Evolutionary conservation across 1,139 yeast species (phyloP), one percentile per base, ranked within the genome.

Genomic region (Hansenula sp.): DNA sequence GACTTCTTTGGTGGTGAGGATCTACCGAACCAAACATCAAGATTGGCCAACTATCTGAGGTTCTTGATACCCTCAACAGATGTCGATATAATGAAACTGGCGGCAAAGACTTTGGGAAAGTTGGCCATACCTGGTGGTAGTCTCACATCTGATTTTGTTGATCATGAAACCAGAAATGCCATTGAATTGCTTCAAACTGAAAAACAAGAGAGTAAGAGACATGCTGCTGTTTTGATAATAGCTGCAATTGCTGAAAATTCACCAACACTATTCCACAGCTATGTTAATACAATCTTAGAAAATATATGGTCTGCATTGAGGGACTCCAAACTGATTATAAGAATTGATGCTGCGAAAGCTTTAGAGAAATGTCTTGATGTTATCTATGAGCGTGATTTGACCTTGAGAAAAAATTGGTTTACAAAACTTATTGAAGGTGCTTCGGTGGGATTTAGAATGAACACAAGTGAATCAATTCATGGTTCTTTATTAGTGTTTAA

Each of bases 101-200:
- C 97, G 3, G 88, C 96, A 1, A 75, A 73, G 40, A 86, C 96
- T 0, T 69, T 92, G 51, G 97, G 97, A 8, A 84, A 83, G 52
- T 68, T 92, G 48, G 95, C 97, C 0, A 78, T 83, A 2, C 90
- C 95, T 0, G 95, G 96, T 21, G 94, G 95, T 1, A 79, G 94
- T 2, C 66, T 89, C 41, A 87, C 96, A 0, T 89, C 95, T 1
- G 97, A 89, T 42, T 83, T 92, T 61, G 97, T 92, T 24, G 97
- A 90, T 48, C 85, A 80, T 53, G 97, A 92, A 59, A 94, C 94
- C 12, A 86, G 85, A 56, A 73, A 89, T 42, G 89, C 96, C 35
- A 71, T 90, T 40, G 97, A 92, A 60, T 85, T 97, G 95, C 72
- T 92, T 28, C 90, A 85, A 43, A 80, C 77, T 37, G 90, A 83